A percentile compares a stretch with the other conserved stretches of the same genome.
Conservation (phyloP, 306 rosid genomes). For the Dryas drummondii region DNA sequence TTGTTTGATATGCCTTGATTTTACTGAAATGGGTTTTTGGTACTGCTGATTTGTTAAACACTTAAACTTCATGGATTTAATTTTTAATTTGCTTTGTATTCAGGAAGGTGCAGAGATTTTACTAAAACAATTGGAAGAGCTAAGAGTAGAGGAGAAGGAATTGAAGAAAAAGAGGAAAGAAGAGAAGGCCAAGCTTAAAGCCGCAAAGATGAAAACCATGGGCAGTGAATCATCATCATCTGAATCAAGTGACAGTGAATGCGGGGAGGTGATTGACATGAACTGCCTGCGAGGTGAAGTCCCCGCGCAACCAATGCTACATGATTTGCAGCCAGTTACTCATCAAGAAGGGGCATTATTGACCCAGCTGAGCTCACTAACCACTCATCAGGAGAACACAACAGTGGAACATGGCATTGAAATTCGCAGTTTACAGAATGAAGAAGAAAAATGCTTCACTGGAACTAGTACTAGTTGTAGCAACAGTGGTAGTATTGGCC, state of each 20-base stretch:
- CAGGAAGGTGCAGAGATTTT: conserved; percentile 59
- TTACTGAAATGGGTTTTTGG: neutral
- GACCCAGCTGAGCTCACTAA: conserved; percentile 9
- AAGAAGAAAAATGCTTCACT: conserved; percentile 23
- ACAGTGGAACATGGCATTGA: conserved; percentile 7
- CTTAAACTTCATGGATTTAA: neutral
- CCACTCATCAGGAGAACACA: conserved; percentile 16
- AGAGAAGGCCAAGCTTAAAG: conserved; percentile 54
- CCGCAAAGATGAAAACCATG: conserved; percentile 35
- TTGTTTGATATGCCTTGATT: neutral
- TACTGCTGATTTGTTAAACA: neutral
- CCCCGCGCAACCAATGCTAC: conserved; percentile 23
- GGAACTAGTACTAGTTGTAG: conserved; percentile 24
- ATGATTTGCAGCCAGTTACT: conserved; percentile 14
- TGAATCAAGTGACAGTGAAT: conserved; percentile 68
- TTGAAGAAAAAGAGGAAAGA: conserved; percentile 54
- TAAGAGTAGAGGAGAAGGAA: conserved; percentile 58
- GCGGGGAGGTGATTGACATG: conserved; percentile 49
- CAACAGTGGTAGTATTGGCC: conserved; percentile 16
- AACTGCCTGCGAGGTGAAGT: conserved; percentile 27
- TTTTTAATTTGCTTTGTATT: neutral
- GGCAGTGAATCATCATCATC: conserved; percentile 51
- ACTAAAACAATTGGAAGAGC: conserved; percentile 47
- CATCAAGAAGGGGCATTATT: conserved; percentile 14
- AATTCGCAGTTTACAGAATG: conserved; percentile 10